These are phyloP conservation scores for Trebouxia sp. DNA, from an alignment of 139 green algal genomes.

Conservation along the genomic window DNA sequence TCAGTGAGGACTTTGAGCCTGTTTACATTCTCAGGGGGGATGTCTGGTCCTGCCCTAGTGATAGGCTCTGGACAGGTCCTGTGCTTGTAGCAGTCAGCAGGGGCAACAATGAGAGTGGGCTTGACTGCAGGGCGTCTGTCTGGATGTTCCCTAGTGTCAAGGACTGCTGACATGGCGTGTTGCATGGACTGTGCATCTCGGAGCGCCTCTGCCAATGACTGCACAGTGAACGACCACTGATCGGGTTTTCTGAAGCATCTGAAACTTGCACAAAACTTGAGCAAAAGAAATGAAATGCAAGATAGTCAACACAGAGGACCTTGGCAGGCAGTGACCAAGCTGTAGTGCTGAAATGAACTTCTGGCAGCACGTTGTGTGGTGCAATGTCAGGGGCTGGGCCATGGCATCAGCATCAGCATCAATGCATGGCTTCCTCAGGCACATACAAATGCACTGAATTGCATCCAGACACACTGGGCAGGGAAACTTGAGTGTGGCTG, in stretches of 20 bases:
- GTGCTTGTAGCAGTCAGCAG: conserved; percentile 68
- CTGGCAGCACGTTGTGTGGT: too few species aligned
- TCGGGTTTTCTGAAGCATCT: neutral
- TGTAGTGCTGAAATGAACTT: too few species aligned
- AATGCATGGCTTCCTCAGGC: too few species aligned
- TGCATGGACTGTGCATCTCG: neutral
- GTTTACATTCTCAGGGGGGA: conserved; percentile 84
- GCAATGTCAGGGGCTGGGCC: too few species aligned
- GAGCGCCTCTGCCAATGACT: conserved; percentile 33
- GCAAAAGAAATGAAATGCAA: neutral
- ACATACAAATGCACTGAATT: too few species aligned
- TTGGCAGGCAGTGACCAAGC: too few species aligned
- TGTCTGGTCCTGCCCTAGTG: conserved; percentile 33
- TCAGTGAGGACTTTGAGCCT: conserved; percentile 73
- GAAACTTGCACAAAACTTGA: neutral
- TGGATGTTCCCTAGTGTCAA: too few species aligned
- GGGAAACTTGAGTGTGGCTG: too few species aligned
- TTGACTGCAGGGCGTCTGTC: neutral
- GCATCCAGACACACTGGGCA: too few species aligned
- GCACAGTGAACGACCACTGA: neutral
- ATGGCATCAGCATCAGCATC: too few species aligned
- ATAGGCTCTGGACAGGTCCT: conserved; percentile 65
- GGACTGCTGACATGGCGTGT: too few species aligned
- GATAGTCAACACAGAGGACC: neutral
- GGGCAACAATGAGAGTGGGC: conserved; percentile 66